These are phyloP conservation scores for Hymenoscyphus occultus DNA, from an alignment of 2,329 filamentous ascomycete species.

Conservation along the genomic window DNA sequence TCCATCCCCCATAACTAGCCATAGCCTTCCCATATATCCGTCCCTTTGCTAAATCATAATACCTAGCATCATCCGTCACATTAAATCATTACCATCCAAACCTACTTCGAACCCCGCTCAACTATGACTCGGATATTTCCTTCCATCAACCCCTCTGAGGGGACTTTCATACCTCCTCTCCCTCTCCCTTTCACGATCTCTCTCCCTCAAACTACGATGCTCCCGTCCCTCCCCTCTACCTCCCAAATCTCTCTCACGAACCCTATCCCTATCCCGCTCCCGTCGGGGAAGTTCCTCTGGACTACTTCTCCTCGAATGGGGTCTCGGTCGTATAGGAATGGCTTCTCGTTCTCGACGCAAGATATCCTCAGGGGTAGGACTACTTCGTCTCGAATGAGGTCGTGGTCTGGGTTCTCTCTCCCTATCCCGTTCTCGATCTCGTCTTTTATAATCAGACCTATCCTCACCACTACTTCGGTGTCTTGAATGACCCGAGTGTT, in stretches of 20 bases:
- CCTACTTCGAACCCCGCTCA: not conserved
- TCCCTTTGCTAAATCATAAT: too few species aligned
- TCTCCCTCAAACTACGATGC: not conserved
- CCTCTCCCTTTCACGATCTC: slow-evolving; percentile 2
- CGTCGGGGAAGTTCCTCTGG: slow-evolving; percentile 9
- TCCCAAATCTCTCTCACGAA: not conserved
- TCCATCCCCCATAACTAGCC: not conserved
- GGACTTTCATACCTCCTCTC: slow-evolving; percentile 25
- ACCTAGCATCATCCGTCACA: not conserved
- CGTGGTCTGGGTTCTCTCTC: slow-evolving; percentile 10
- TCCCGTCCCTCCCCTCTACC: not conserved
- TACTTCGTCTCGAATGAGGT: slow-evolving; percentile 11
- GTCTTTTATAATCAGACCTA: slow-evolving; percentile 16
- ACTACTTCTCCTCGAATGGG: slow-evolving; percentile 8
- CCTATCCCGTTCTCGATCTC: slow-evolving; percentile 20
- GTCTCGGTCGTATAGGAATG: slow-evolving; percentile 3
- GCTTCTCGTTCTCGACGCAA: slow-evolving; percentile 19
- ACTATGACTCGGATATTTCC: slow-evolving; percentile 29
- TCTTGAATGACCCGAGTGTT: slow-evolving; percentile 8
- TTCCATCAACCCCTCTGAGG: slow-evolving; percentile 33
- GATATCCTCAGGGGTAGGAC: slow-evolving; percentile 14
- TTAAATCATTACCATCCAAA: slow-evolving; percentile 1
- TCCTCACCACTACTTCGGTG: slow-evolving; percentile 9
- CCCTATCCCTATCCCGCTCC: slow-evolving; percentile 22
- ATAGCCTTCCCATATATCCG: not conserved